Evolutionary conservation across 2,329 filamentous ascomycete species (phyloP), one percentile per base, ranked within the genome.

Genomic region (Lachnellula occidentalis): DNA sequence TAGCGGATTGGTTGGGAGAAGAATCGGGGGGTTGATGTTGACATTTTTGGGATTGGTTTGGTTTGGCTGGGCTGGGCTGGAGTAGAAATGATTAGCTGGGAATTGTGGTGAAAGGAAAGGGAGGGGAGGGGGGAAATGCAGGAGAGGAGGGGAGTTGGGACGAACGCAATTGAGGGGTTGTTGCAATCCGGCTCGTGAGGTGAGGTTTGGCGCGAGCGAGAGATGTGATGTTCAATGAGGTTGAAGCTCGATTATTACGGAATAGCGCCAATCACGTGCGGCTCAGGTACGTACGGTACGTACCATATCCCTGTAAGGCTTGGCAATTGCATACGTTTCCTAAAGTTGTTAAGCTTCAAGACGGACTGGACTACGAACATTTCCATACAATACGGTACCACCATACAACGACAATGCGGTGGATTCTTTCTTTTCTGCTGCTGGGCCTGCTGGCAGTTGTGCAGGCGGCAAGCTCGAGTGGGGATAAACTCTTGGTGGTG

Each of bases 1-100:
- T 96, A 97, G 66, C 85, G 85, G 71, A 95, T 68, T 61, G 94
- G 94, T 56, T 82, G 80, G 63, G 83, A 80, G 84, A 87, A 96
- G 87, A 99, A 96, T 67, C 79, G 78, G 66, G 90, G 87, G 53
- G 80, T 78, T 57, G 74, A 67, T 59, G 74, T 67, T 60, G 82
- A 79, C 86, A 91, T 91, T 60, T 61, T 75, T 70, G 61, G n/a
- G n/a, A n/a, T 69, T 69, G 58, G 17, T 50, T 14, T 36, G 37
- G 24, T 60, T 58, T 63, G 58, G 22, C 55, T 12, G 45, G 1
- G 19, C 22, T 43, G 34, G 21, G 24, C 24, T 24, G 24, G 4
- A 49, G 42, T 24, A 4, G 9, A 31, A 3, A 50, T 46, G 55
- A 54, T 58, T 55, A 51, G 60, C 51, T 51, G 47, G 55, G 48